These are phyloP conservation scores for Nakazawaea pomicola DNA, from an alignment of 805 yeast genomes.

Conservation along the genomic window DNA sequence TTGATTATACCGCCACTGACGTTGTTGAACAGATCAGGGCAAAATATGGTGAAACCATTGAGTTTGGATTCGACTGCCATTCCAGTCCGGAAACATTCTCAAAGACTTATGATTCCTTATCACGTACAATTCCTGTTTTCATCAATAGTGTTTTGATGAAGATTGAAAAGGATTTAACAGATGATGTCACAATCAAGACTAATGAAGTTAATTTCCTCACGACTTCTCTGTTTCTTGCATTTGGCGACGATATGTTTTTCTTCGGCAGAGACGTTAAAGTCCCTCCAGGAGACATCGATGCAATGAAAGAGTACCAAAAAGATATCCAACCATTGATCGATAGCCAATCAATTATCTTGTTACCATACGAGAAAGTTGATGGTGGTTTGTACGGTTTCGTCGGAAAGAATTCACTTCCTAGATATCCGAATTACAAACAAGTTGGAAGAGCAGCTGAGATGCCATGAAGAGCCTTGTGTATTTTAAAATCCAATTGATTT, in stretches of 20 bases:
- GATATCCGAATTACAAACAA: neutral
- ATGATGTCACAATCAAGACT: constrained; percentile 22
- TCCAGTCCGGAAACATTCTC: constrained; percentile 17
- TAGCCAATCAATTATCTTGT: neutral
- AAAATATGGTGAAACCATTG: constrained; percentile 22
- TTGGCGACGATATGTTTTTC: constrained; percentile 31
- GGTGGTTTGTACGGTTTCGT: neutral
- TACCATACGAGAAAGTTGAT: neutral
- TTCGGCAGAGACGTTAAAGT: constrained; percentile 18
- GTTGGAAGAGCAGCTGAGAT: neutral
- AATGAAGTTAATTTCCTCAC: constrained; percentile 27
- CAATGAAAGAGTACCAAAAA: constrained; percentile 18
- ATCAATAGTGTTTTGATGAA: constrained; percentile 30
- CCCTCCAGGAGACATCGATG: constrained; percentile 9
- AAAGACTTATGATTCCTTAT: constrained; percentile 28
- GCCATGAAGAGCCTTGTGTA: too few relatives aligned
- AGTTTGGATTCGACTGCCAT: constrained; percentile 31
- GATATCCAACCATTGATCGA: constrained; percentile 12
- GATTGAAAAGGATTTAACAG: constrained; percentile 18
- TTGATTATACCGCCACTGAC: constrained; percentile 28
- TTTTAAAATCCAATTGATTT: too few relatives aligned
- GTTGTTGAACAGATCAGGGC: constrained; percentile 23
- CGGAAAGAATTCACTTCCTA: neutral
- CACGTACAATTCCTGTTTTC: constrained; percentile 26
- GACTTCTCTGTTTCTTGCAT: constrained; percentile 33